Conservation (phyloP, 768 basidiomycete genomes). For the Suillus subalutaceus region DNA sequence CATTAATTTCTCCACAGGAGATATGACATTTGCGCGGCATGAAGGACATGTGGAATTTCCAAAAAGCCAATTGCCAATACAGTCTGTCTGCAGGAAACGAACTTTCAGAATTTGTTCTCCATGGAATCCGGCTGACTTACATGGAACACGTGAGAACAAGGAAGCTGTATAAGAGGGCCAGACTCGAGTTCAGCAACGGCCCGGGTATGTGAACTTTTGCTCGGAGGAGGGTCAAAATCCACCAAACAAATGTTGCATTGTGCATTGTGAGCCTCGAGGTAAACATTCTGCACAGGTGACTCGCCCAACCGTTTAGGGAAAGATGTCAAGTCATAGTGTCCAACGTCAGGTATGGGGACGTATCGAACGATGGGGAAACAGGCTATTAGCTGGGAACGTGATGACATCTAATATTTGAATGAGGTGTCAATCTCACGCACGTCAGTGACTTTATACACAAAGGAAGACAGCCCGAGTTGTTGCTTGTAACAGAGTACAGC, state of each 20-base stretch:
- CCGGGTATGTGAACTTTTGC: background rate
- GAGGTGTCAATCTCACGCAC: background rate
- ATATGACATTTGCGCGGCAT: constrained; percentile 3
- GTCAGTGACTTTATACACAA: background rate
- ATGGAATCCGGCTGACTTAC: constrained; percentile 1
- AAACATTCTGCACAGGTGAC: constrained; percentile 7
- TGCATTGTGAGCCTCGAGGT: constrained; percentile 11
- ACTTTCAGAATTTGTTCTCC: background rate
- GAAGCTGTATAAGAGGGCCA: constrained; percentile 10
- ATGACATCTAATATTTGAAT: background rate
- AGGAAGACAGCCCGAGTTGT: background rate
- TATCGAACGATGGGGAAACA: constrained; percentile 12
- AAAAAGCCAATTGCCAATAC: constrained; percentile 8
- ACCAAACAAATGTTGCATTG: constrained; percentile 8
- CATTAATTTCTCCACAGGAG: background rate
- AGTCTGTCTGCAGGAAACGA: background rate
- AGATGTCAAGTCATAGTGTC: background rate
- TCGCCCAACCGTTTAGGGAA: background rate
- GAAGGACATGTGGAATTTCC: background rate
- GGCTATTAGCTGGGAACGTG: background rate
- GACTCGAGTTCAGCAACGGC: background rate
- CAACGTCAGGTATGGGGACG: constrained; percentile 4
- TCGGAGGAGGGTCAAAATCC: constrained; percentile 11
- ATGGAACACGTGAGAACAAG: constrained; percentile 12
- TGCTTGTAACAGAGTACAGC: background rate